Evolutionary conservation across 495 filamentous ascomycete genomes (phyloP), one percentile per base, ranked within the genome.

Genomic region (Penicillium cataractarum): DNA sequence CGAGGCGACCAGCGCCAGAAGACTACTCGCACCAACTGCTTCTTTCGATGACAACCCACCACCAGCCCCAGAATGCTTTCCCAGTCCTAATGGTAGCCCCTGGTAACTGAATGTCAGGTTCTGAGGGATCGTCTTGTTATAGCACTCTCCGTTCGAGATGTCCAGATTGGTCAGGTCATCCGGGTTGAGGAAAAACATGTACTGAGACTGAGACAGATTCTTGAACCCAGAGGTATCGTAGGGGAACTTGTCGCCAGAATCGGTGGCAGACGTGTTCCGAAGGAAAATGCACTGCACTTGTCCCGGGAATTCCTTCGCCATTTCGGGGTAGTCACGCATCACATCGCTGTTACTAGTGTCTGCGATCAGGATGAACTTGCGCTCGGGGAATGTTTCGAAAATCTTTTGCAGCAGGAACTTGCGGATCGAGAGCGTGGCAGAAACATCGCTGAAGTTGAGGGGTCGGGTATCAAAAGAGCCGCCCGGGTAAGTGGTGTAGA

Each of bases 261-360:
- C 90, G 0, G 89, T 92, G 12, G 84, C 80, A 12, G 77, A 80
- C 0, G 87, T 90, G 71, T 93, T 93, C n/a, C 90, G 82, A 2
- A 93, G 76, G 56, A 89, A 84, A 63, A 93, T 92, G 72, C 90
- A 93, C 63, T 89, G 85, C n/a, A 93, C 88, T 68, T 90, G 86
- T 22, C 76, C 81, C 0, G 90, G 89, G 65, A 84, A 89, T 26
- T 88, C 82, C 42, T 74, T 82, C 2, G 74, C 88, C 69, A 92
- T 78, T 61, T 79, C 76, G 1, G 90, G 90, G 68, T 93, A 93
- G 67, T 85, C 87, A 29, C 66, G 81, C 90, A 93, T 90, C 58
- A 92, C 82, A 70, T 93, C 90, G 31, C 82, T 84, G 76, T 93
- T 93, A 58, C 84, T 87, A 0, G 90, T 93, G 71, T 93, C 90